A percentile compares a stretch with the other conserved stretches of the same genome.
phyloP scores from a whole-genome alignment of 257 asterid species.

The Rubia yunnanensis region DNA sequence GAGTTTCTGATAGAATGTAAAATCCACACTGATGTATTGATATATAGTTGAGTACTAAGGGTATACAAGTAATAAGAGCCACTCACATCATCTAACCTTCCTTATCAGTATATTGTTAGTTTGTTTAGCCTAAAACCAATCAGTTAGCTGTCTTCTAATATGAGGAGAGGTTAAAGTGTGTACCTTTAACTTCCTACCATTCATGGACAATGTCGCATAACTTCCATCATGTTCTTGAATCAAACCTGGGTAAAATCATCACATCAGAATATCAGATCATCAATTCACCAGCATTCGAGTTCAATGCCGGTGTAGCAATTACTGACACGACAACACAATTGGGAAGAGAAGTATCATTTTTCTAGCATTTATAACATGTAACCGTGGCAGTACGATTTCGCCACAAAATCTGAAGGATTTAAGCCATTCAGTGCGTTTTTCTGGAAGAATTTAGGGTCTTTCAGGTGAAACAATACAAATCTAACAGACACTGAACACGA shows the following conservation, averaged over 20 bases:
- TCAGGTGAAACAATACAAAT: neutral
- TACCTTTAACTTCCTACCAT: conserved; percentile 63
- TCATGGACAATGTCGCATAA: conserved; percentile 11
- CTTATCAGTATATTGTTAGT: too few relatives aligned
- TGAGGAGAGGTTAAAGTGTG: neutral
- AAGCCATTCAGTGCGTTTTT: neutral
- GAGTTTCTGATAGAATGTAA: too few relatives aligned
- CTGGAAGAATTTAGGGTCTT: neutral
- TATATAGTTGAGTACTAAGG: too few relatives aligned
- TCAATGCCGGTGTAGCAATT: neutral
- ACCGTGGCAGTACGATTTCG: neutral
- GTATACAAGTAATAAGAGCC: too few relatives aligned
- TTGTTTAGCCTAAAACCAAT: neutral
- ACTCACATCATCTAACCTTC: too few relatives aligned
- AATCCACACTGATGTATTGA: too few relatives aligned
- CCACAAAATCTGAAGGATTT: neutral
- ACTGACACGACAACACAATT: neutral
- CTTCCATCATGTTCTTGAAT: conserved; percentile 8
- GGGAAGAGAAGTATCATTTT: neutral
- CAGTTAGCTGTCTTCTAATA: neutral
- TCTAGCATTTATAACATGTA: neutral
- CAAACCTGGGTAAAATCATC: conserved; percentile 13
- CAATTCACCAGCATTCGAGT: neutral
- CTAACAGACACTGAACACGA: neutral
- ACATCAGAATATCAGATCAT: neutral